Conservation (phyloP, 164 flowering plant species). For the Kalanchoe fedtschenkoi region DNA sequence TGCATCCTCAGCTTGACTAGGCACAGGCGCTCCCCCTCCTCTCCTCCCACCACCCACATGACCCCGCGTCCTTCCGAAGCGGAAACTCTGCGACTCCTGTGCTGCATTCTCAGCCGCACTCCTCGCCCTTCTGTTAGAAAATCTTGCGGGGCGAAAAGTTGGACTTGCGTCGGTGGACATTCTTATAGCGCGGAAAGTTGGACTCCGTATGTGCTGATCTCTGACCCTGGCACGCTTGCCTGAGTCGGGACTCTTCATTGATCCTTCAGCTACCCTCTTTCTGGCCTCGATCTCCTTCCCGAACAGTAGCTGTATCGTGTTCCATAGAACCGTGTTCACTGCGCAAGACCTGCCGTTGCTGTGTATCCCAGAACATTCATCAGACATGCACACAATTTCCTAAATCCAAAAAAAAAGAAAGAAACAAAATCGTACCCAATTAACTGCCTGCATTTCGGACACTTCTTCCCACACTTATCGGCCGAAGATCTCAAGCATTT, state of each 20-base stretch:
- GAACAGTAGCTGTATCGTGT: constrained; percentile 87
- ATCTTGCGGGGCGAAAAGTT: not conserved
- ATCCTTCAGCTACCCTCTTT: constrained; percentile 28
- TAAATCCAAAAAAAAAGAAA: not conserved
- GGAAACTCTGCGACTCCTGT: too few species aligned
- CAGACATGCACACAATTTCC: not conserved
- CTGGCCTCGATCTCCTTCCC: constrained; percentile 71
- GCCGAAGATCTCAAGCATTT: constrained; percentile 79
- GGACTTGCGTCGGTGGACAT: not conserved
- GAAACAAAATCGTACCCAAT: constrained; percentile 41
- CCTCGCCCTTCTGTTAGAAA: not conserved
- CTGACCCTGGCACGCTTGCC: constrained; percentile 13
- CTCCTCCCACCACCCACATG: not conserved
- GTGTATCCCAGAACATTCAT: constrained; percentile 13
- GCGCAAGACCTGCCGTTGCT: constrained; percentile 84
- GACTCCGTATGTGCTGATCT: constrained; percentile 5
- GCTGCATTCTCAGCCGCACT: too few species aligned
- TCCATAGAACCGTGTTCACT: constrained; percentile 92
- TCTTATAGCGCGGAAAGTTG: constrained; percentile 4
- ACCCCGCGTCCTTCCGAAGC: not conserved
- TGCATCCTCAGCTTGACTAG: constrained; percentile 64
- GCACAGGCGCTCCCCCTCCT: not conserved
- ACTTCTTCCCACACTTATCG: constrained; percentile 76
- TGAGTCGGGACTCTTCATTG: constrained; percentile 16
- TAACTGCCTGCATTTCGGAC: constrained; percentile 88